Evolutionary conservation across 768 basidiomycete genomes (phyloP).

Genomic region (Cystofilobasidium bisporidii): DNA sequence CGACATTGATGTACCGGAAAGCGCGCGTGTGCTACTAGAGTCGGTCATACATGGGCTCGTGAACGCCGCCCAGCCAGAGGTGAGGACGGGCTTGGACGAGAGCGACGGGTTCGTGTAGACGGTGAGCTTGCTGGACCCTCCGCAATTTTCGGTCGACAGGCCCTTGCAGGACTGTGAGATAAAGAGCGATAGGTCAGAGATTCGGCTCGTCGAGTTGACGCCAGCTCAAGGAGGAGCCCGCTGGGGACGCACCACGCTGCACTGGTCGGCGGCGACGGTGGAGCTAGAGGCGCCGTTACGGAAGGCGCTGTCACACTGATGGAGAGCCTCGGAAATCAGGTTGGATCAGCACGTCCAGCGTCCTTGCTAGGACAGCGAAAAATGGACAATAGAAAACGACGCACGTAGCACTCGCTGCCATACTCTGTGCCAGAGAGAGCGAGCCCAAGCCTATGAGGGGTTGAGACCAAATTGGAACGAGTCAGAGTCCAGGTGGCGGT

Average conservation of each 20-base stretch:
- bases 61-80: neutral
- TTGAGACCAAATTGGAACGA: too few relatives aligned
- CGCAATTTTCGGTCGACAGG: constrained; percentile 37
- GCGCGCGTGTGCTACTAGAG: constrained; percentile 5
- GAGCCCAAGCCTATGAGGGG: constrained; percentile 29
- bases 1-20: neutral
- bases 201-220: too few relatives aligned
- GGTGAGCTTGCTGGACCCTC: constrained; percentile 34
- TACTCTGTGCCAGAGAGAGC: constrained; percentile 39
- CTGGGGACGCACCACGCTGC: constrained; percentile 19
- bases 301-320: constrained; percentile 34
- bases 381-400: neutral
- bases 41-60: constrained; percentile 13
- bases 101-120: constrained; percentile 34
- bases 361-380: too few relatives aligned
- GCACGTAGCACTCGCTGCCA: constrained; percentile 23
- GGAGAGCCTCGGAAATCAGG: neutral
- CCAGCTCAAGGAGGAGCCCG: too few relatives aligned
- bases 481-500: too few relatives aligned
- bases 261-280: constrained; percentile 32
- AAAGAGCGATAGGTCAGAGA: constrained; percentile 25
- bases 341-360: too few relatives aligned
- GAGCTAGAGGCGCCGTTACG: constrained; percentile 38
- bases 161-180: constrained; percentile 23
- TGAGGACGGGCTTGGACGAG: neutral